Evolutionary conservation across 2,329 filamentous ascomycete genomes (phyloP).

Genomic region (Xylaria sp.): DNA sequence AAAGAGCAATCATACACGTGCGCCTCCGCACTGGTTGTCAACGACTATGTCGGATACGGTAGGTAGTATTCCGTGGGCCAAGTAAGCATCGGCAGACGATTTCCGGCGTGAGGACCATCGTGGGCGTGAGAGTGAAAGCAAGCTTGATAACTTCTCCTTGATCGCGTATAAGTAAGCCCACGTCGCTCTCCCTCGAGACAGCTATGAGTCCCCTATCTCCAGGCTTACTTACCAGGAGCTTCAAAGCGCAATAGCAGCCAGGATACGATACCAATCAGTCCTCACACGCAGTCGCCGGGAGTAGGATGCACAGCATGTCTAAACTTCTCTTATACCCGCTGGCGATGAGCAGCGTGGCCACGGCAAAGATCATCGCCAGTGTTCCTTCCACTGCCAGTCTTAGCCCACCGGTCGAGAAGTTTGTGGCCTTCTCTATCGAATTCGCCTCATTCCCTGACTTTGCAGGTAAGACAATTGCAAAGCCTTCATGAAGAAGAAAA

Average conservation of each 20-base stretch:
- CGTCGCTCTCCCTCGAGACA: not conserved
- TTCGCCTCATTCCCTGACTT: slow-evolving; percentile 39
- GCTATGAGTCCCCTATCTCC: not conserved
- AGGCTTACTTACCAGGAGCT: not conserved
- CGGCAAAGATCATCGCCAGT: slow-evolving; percentile 16
- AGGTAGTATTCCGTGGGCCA: not conserved
- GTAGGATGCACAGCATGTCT: slow-evolving; percentile 13
- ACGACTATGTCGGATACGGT: not conserved
- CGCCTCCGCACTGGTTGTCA: not conserved
- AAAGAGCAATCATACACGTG: not conserved
- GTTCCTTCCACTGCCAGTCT: slow-evolving; percentile 10
- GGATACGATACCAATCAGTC: not conserved
- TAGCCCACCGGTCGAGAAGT: slow-evolving; percentile 35
- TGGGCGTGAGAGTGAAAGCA: not conserved
- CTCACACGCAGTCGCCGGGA: not conserved
- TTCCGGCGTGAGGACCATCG: not conserved
- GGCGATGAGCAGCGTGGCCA: slow-evolving; percentile 16
- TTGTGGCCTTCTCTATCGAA: slow-evolving; percentile 39
- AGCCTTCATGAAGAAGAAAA: not conserved
- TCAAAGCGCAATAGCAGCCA: not conserved
- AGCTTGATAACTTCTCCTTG: not conserved
- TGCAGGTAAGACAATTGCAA: slow-evolving; percentile 22
- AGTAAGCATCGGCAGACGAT: not conserved
- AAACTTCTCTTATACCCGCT: slow-evolving; percentile 15
- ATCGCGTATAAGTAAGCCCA: not conserved